Evolutionary conservation across 176 grass and related monocot genomes (phyloP).

Genomic region (Thinopyrum elongatum): DNA sequence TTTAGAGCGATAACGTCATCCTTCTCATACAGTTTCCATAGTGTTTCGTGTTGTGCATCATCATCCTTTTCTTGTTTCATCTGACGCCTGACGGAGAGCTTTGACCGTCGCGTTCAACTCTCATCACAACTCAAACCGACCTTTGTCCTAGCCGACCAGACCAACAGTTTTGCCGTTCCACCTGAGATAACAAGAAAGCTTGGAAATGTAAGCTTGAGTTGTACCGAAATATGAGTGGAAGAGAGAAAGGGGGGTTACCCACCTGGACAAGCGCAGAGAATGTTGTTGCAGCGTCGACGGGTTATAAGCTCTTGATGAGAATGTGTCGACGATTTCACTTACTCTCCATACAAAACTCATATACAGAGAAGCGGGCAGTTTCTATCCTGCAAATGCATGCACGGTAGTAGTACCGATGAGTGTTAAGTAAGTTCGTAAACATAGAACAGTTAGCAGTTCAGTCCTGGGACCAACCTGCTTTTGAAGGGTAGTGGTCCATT

Average conservation of each 20-base stretch:
- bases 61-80: no score
- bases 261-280: no score
- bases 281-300: no score
- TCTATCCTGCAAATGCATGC: slow-evolving; percentile 46
- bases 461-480: slow-evolving; percentile 54
- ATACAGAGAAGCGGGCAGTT: slow-evolving; percentile 45
- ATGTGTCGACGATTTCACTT: no score
- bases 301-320: no score
- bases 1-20: no score
- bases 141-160: not conserved
- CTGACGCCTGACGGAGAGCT: no score
- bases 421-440: not conserved
- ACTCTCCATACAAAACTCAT: not conserved
- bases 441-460: not conserved
- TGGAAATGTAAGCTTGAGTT: not conserved
- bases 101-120: no score
- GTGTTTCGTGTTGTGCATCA: no score
- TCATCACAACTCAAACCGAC: no score
- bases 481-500: slow-evolving; percentile 56
- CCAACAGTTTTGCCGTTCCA: slow-evolving; percentile 59
- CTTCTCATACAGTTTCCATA: no score
- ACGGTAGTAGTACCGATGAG: not conserved
- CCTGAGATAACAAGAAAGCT: slow-evolving; percentile 34
- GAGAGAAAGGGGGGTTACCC: slow-evolving; percentile 36
- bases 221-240: not conserved